These are phyloP conservation scores for Picea mariana DNA, from an alignment of 83 land plant species.

Conservation along the genomic window DNA sequence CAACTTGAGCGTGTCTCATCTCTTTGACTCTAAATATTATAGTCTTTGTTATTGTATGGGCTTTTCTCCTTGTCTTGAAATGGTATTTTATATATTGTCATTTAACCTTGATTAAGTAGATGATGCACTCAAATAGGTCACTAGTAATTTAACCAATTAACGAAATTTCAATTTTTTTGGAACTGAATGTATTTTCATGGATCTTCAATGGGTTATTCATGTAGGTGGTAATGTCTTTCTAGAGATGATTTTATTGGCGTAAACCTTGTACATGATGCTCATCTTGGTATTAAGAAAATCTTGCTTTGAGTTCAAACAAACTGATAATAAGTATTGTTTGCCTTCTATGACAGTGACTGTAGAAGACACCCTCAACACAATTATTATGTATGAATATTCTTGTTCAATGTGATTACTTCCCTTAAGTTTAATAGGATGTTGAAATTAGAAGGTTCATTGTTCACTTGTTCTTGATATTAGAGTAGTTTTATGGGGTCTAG, in stretches of 20 bases:
- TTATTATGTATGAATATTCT: background rate
- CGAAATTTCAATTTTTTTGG: background rate
- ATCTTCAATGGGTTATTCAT: background rate
- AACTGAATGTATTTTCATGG: background rate
- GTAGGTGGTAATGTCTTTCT: background rate
- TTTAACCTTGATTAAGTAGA: background rate
- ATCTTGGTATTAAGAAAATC: background rate
- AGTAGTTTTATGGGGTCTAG: background rate
- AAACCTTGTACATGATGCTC: background rate
- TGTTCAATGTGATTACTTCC: background rate
- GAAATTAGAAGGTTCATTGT: background rate
- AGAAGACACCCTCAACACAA: background rate
- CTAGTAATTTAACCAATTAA: background rate
- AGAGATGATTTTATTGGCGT: background rate
- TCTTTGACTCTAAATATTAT: background rate
- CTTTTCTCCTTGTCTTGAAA: background rate
- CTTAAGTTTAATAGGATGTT: background rate
- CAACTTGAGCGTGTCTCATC: background rate
- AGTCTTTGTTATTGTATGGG: background rate
- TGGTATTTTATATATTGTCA: background rate
- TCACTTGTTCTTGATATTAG: background rate
- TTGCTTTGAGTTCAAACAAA: background rate
- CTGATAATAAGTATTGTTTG: background rate
- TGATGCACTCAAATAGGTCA: background rate
- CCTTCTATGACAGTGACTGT: background rate